Evolutionary conservation across 768 basidiomycete species (phyloP), one percentile per base, ranked within the genome.

Genomic region (Chalciporus piperatus): DNA sequence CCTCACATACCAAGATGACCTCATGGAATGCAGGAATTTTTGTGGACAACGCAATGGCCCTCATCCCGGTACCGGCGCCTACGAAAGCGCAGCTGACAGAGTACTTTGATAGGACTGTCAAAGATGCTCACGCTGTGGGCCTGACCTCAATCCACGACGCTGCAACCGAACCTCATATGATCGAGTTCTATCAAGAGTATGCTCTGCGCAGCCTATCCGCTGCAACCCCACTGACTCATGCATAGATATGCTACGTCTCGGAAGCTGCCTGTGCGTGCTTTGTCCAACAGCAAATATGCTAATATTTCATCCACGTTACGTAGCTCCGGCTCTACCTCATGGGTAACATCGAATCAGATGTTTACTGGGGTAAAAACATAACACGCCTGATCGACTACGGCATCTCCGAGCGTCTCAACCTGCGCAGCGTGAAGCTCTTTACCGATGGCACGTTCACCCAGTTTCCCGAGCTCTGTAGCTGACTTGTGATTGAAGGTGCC

Each of bases 101-200:
- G n/a, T 89, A 80, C 62, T 85, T 89, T 50, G 71, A 82, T n/a
- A 72, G 74, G 12, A 77, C 91, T 0, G 74, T 87, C 39, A 67
- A 70, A 23, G 84, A 91, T 58, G 92, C 87, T 0, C 72, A 93
- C n/a, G 74, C 78, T 3, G 79, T 82, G 49, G 96, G 96, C 1
- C 67, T 98, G 49, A 95, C 92, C 0, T 85, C 80, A 11, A 83
- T 98, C 17, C 94, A 97, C 51, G 94, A 98, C 62, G 95, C 95
- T 0, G 75, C 65, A 39, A 76, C 79, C 0, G 63, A 64, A 19
- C 77, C 76, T 1, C 68, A 71, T 0, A 71, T 74, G 22, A 79
- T 93, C 14, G 68, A 74, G 2, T 89, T 92, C 59, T 89, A 82
- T 70, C 76, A 76, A 58, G 74, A 73, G 89, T 87, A 60, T 33